Evolutionary conservation across 1,284 basidiomycete species (phyloP), one percentile per base, ranked within the genome.

Genomic region (Microbotryomycetes sp.): DNA sequence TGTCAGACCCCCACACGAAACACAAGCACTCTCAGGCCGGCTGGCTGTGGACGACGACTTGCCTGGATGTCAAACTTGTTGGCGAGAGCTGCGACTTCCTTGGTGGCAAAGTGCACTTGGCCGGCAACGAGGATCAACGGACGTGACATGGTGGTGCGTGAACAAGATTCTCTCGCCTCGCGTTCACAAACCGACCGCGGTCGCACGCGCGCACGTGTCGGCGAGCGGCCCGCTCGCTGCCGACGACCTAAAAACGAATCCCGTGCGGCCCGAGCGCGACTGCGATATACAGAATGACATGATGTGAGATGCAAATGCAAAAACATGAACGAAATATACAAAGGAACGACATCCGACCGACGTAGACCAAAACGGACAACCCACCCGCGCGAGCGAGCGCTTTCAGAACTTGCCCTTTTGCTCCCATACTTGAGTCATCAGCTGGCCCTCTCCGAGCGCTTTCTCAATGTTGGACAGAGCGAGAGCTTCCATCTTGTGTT

Each of bases 401-500:
- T 61, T 58, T 4, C 70, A 69, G 3, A 79, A 41, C 35, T 41
- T 41, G 35, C 48, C 71, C 48, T 71, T 70, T 1, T 60, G 78
- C 73, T 89, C 88, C 7, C 80, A 76, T 1, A 89, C 81, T 24
- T 87, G 66, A 70, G 89, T 86, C 52, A 78, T 79, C 9, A 86
- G 86, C 64, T 70, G 79, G 2, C 86, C 86, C 21, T 77, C 78
- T 9, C 77, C 79, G 60, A 89, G 75, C 75, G 81, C 89, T 68
- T 87, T 84, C 59, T 77, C 79, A 56, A 89, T 72, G 72, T 90
- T 89, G 23, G 79, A 80, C 62, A 90, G 78, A 4, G 87, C 86
- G 18, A 86, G 81, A 30, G 89, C 78, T 76, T 90, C 59, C 86
- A 91, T 91, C 75, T 83, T 83, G 69, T 82, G 82, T 73, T 89